phyloP scores from a whole-genome alignment of 1,139 yeast species.

The Spencermartinsiella ligniputridi region DNA sequence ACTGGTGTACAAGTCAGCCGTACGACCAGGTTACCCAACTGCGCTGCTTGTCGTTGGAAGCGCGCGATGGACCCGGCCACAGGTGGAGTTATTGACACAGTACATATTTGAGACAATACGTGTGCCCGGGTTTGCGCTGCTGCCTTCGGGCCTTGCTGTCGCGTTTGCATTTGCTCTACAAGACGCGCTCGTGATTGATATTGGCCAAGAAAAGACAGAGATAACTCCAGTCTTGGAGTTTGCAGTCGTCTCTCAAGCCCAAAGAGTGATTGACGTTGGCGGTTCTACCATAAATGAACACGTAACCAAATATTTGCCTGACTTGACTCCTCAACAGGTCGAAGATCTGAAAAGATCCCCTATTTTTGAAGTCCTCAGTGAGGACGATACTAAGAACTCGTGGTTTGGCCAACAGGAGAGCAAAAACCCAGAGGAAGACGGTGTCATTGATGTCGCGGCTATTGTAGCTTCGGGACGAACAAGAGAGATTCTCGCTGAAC shows the following conservation, averaged over 20 bases:
- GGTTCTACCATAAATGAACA: slow-evolving; percentile 57
- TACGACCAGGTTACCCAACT: slow-evolving; percentile 26
- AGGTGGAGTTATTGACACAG: slow-evolving; percentile 66
- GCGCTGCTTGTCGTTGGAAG: slow-evolving; percentile 64
- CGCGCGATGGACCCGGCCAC: slow-evolving; percentile 61
- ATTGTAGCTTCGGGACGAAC: slow-evolving; percentile 76
- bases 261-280: slow-evolving; percentile 51
- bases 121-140: slow-evolving; percentile 65
- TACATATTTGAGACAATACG: slow-evolving; percentile 71
- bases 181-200: slow-evolving; percentile 69
- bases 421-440: slow-evolving; percentile 53
- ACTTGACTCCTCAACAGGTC: slow-evolving; percentile 53
- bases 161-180: slow-evolving; percentile 65
- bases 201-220: slow-evolving; percentile 73
- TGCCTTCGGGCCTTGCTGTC: slow-evolving; percentile 67
- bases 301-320: slow-evolving; percentile 52
- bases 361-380: slow-evolving; percentile 69
- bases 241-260: slow-evolving; percentile 54
- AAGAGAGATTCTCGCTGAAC: slow-evolving; percentile 57
- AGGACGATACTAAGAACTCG: slow-evolving; percentile 55
- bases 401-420: slow-evolving; percentile 54
- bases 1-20: slow-evolving; percentile 44
- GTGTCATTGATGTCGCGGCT: slow-evolving; percentile 82
- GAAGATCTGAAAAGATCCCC: slow-evolving; percentile 71
- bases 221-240: slow-evolving; percentile 74